Evolutionary conservation across 2,329 filamentous ascomycete species (phyloP), one percentile per base, ranked within the genome.

Genomic region (Cladosporium sp.): DNA sequence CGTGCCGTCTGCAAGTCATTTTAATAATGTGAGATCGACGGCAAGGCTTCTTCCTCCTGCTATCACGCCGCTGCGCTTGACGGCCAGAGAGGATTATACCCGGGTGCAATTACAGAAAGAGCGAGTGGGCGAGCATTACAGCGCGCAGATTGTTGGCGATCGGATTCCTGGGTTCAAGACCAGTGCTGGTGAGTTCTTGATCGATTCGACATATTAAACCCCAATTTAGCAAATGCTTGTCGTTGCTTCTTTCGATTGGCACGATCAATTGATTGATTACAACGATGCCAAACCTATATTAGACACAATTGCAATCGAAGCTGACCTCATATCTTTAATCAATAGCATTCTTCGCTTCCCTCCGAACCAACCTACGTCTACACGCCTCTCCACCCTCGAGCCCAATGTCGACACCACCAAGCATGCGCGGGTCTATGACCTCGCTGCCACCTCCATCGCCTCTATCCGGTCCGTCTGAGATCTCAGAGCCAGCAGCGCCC

Each of bases 301-400:
- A 37, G 5, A 28, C 30, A 50, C 7, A 15, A 15, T 47, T 9
- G 28, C 15, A 11, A 36, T 19, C 45, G 15, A 50, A 19, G 40
- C 43, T 49, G 25, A 50, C 30, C 1, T 17, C 5, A 50, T 3
- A 7, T 17, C 7, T 9, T 57, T 43, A 45, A 51, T 51, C 55
- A 58, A 51, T 73, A 94, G 90, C 89, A 25, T 94, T 94, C 78
- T 88, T 94, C 74, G 88, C 86, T 58, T 93, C 90, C 66, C 81
- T 94, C 15, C 86, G 89, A 65, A 88, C 88, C 63, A 94, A 94
- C 70, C 83, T 94, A 58, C 86, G 87, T 66, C 85, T 93, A 59
- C 67, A 68, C 69, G 79, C 76, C 66, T 76, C 78, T 34, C 70
- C 85, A 80, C 62, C 84, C 59, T 75, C 88, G 63, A 83, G 86